phyloP scores from a whole-genome alignment of 1,284 basidiomycete genomes.

The Takashimella tepidaria region DNA sequence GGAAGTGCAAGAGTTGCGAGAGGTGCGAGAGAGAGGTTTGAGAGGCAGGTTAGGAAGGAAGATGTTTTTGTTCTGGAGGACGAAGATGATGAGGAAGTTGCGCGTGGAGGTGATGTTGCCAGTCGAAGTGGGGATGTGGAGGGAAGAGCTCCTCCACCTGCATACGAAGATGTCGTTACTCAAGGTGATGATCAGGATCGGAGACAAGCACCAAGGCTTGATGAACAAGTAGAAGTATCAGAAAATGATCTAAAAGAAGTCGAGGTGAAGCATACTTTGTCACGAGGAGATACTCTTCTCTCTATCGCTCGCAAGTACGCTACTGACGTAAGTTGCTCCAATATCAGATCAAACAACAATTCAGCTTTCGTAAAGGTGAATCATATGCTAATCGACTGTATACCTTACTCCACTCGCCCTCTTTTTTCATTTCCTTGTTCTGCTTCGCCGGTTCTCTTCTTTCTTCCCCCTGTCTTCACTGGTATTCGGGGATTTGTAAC shows the following conservation, averaged over 20 bases:
- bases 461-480: conserved; percentile 16
- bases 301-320: conserved; percentile 31
- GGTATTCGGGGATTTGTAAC: too few species aligned
- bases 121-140: background rate
- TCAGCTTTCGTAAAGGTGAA: too few species aligned
- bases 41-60: conserved; percentile 13
- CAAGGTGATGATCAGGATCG: background rate
- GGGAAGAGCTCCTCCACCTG: background rate
- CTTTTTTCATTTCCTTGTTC: background rate
- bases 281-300: conserved; percentile 28
- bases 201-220: too few species aligned
- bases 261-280: conserved; percentile 30
- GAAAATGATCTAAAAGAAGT: conserved; percentile 23
- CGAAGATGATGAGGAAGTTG: conserved; percentile 1
- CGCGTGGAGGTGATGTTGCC: conserved; percentile 7
- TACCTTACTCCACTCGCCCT: background rate
- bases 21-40: conserved; percentile 1
- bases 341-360: too few species aligned
- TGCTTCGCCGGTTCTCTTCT: conserved; percentile 37
- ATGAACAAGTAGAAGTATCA: background rate
- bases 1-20: background rate
- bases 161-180: background rate
- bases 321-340: conserved; percentile 38
- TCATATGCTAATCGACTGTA: background rate
- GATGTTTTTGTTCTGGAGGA: conserved; percentile 5